A percentile compares a stretch with the other conserved stretches of the same genome.
Evolutionary conservation across 768 basidiomycete genomes (phyloP).

Genomic region (Sporobolomyces roseus): DNA sequence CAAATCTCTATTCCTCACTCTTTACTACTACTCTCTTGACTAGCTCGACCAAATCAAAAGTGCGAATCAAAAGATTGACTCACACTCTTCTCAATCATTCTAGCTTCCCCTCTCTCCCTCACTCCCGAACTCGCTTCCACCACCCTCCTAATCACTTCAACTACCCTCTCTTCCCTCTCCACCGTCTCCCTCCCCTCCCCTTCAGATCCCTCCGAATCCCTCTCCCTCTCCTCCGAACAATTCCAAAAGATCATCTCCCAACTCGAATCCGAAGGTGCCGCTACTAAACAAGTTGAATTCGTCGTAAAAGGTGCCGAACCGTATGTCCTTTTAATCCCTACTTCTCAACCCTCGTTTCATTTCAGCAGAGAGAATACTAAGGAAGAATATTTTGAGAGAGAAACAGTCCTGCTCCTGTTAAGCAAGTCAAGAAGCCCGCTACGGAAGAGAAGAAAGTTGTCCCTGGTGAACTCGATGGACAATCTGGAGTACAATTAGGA

Average conservation of each 20-base stretch:
- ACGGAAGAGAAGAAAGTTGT: conserved; percentile 11
- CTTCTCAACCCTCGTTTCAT: background rate
- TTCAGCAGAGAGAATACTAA: no score
- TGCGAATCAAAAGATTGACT: background rate
- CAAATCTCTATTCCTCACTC: background rate
- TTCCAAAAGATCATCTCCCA: conserved; percentile 75
- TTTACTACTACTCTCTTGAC: no score
- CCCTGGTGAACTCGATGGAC: conserved; percentile 36
- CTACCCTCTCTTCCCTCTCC: conserved; percentile 46
- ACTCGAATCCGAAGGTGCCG: conserved; percentile 85
- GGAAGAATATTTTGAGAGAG: no score
- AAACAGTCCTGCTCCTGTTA: background rate
- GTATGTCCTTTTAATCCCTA: conserved; percentile 62
- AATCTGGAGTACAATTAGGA: conserved; percentile 42
- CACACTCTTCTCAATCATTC: background rate
- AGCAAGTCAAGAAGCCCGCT: conserved; percentile 12
- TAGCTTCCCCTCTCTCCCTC: conserved; percentile 44
- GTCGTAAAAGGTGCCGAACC: conserved; percentile 64
- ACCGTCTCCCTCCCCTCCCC: conserved; percentile 56
- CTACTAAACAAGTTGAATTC: conserved; percentile 95
- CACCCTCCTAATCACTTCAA: conserved; percentile 36
- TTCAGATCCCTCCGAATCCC: conserved; percentile 48
- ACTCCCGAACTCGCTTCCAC: conserved; percentile 42
- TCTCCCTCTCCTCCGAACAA: conserved; percentile 34
- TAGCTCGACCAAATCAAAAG: background rate